phyloP scores from a whole-genome alignment of 139 green algal genomes.

The Mychonastes homosphaera region DNA sequence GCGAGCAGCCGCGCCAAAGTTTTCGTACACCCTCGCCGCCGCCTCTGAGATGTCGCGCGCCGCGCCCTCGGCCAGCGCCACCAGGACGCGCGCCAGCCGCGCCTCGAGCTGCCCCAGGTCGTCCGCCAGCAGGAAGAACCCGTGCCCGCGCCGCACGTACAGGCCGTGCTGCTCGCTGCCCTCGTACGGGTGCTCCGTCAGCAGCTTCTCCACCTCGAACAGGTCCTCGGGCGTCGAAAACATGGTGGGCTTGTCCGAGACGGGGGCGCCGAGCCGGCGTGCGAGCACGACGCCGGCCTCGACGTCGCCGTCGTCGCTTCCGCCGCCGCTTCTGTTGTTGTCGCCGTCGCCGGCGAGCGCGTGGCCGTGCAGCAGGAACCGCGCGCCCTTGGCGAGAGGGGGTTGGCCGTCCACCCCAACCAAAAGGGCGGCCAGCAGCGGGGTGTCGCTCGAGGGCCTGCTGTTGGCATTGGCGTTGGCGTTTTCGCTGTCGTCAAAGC shows the following conservation, averaged over 20 bases:
- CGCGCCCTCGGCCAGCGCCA: no score
- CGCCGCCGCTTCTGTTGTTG: background rate
- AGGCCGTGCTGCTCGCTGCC: conserved; percentile 2
- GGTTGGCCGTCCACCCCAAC: background rate
- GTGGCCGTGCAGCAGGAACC: conserved; percentile 10
- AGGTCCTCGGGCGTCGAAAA: conserved; percentile 16
- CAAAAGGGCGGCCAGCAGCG: conserved; percentile 12
- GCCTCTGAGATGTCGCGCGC: no score
- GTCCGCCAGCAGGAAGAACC: conserved; percentile 13
- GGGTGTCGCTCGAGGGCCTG: conserved; percentile 12
- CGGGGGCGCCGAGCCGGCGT: conserved; percentile 1
- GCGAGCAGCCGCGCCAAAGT: no score
- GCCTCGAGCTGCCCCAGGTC: background rate
- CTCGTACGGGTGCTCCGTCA: conserved; percentile 9
- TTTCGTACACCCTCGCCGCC: no score
- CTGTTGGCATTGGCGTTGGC: background rate
- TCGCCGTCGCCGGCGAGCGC: conserved; percentile 1
- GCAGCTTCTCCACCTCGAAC: conserved; percentile 7
- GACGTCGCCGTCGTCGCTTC: background rate
- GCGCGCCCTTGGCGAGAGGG: background rate
- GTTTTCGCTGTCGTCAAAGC: no score
- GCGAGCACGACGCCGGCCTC: conserved; percentile 3
- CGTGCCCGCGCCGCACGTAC: conserved; percentile 14
- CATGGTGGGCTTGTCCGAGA: conserved; percentile 10
- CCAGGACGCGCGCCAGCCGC: conserved; percentile 1